phyloP scores from a whole-genome alignment of 2,329 filamentous ascomycete species.

The Cladosporium austrohemisphaericum region DNA sequence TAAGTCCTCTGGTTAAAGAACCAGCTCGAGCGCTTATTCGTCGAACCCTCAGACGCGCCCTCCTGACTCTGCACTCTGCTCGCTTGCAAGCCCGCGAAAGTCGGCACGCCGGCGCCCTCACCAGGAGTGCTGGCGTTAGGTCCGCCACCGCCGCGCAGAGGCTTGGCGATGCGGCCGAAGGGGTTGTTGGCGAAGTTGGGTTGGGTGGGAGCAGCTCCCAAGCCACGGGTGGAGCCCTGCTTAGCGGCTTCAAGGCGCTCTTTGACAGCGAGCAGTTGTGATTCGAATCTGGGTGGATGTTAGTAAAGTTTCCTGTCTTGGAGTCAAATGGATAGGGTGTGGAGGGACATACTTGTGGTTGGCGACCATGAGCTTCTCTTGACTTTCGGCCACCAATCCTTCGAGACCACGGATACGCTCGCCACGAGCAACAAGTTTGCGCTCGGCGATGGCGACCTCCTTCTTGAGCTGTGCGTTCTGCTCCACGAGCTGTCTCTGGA shows the following conservation, averaged over 20 bases:
- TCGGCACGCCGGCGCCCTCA: conserved; percentile 36
- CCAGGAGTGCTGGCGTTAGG: conserved; percentile 34
- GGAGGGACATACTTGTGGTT: conserved; percentile 81
- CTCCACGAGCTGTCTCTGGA: conserved; percentile 95
- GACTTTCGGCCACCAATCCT: conserved; percentile 86
- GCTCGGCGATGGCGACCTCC: conserved; percentile 96
- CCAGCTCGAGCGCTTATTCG: conserved; percentile 25
- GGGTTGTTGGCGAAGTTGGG: conserved; percentile 62
- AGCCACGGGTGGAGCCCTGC: conserved; percentile 82
- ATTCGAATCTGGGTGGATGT: conserved; percentile 72
- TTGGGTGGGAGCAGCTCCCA: conserved; percentile 26
- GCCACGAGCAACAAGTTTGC: conserved; percentile 92
- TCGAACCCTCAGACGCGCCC: conserved; percentile 7
- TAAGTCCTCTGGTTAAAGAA: conserved; percentile 30
- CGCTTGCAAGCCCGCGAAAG: conserved; percentile 41
- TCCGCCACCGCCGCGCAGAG: conserved; percentile 55
- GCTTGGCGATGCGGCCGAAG: conserved; percentile 65
- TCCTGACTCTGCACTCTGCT: conserved; percentile 15
- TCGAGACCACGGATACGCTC: conserved; percentile 95
- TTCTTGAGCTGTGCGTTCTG: conserved; percentile 98
- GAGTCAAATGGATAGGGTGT: background rate
- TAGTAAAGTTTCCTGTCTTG: conserved; percentile 11
- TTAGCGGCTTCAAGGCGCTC: conserved; percentile 96
- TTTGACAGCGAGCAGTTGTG: conserved; percentile 94
- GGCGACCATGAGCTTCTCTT: conserved; percentile 95